Evolutionary conservation across 805 yeast species (phyloP).

Genomic region (Clavispora asparagi): DNA sequence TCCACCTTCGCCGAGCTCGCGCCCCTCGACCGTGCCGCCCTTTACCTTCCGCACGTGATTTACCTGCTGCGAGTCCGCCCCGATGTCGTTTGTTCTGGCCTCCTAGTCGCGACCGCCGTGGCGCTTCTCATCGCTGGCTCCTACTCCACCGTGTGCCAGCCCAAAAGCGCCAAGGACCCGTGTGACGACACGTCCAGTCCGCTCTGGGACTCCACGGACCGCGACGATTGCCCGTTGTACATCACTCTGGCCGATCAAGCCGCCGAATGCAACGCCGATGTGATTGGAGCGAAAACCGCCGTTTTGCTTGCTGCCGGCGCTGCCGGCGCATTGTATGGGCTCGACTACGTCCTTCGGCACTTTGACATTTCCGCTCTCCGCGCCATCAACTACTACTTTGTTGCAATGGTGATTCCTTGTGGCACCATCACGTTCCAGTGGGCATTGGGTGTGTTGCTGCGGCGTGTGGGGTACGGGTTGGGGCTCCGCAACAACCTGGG

Average conservation of each 20-base stretch:
- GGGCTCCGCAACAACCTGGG: slow-evolving; percentile 18
- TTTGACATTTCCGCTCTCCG: slow-evolving; percentile 25
- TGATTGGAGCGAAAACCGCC: slow-evolving; percentile 22
- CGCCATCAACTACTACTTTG: slow-evolving; percentile 31
- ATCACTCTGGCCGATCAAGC: slow-evolving; percentile 7
- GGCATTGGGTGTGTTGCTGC: slow-evolving; percentile 17
- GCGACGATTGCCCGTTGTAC: slow-evolving; percentile 14
- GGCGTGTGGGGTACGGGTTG: slow-evolving; percentile 23
- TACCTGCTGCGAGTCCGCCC: background rate
- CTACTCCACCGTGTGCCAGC: slow-evolving; percentile 18
- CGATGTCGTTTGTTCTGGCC: background rate
- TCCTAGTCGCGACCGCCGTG: slow-evolving; percentile 18
- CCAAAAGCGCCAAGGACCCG: slow-evolving; percentile 21
- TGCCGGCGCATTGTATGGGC: slow-evolving; percentile 29
- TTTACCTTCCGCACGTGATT: slow-evolving; percentile 1
- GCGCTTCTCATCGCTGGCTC: slow-evolving; percentile 19
- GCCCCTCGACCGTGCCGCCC: slow-evolving; percentile 1
- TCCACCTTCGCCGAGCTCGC: slow-evolving; percentile 2
- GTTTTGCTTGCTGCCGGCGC: slow-evolving; percentile 42
- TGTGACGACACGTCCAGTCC: slow-evolving; percentile 1
- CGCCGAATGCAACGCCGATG: slow-evolving; percentile 2
- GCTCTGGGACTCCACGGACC: background rate
- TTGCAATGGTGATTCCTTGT: slow-evolving; percentile 28
- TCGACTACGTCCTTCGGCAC: slow-evolving; percentile 33
- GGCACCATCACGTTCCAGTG: slow-evolving; percentile 24